Evolutionary conservation across 371 early-diverging fungal genomes (phyloP), one percentile per base, ranked within the genome.

Genomic region (Mortierella sp.): DNA sequence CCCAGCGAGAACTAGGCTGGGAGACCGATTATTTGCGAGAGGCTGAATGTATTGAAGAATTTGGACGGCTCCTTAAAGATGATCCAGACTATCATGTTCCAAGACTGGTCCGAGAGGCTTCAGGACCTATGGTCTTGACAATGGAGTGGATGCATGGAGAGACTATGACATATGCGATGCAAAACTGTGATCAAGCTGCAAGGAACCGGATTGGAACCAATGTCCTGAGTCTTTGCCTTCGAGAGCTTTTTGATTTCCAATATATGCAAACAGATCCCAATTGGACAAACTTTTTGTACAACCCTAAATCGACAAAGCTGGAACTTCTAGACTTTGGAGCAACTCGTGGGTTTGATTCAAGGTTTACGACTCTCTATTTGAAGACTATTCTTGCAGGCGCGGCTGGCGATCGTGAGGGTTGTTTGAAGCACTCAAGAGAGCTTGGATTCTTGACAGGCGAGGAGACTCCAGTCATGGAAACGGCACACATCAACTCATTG

Each of bases 231-330:
- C 91, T 98, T 6, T 96, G 96, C 79, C 86, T 98, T 35, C 86
- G 89, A 32, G 98, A 98, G 77, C 86, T 99, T 47, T 98, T 98
- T 79, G 90, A 90, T 29, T 97, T 95, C 83, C 87, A 91, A 64
- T 96, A 94, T 83, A 98, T 99, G 99, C 99, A 99, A 83, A 99
- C 99, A 13, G 99, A 99, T 78, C 99, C 99, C 5, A 99, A 99
- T 80, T 99, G 98, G 98, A 90, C 96, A 63, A 99, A 99, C 83
- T 99, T 99, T 76, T 85, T 99, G 69, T 99, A 96, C 78, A 90
- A 96, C 74, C 82, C 76, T 17, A 45, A 47, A 7, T 87, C 87
- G 19, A 84, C 86, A 35, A 93, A 89, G 85, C 86, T 98, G 56
- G 91, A 93, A 31, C 75, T 99, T 72, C 77, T 99, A 29, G 99